Evolutionary conservation across 169 alveolate species (phyloP).

Genomic region (Perkinsus olseni): DNA sequence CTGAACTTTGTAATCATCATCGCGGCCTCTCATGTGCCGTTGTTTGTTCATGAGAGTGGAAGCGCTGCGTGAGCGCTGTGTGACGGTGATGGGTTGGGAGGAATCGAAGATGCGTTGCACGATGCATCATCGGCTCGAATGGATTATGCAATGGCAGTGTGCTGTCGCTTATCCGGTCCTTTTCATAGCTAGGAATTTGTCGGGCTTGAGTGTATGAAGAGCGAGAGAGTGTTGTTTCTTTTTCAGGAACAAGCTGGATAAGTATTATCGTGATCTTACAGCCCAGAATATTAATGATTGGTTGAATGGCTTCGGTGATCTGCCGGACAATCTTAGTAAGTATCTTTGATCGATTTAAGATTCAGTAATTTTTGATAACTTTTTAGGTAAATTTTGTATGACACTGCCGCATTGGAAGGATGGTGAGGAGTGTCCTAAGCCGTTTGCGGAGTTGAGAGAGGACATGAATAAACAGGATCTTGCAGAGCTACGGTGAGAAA

Average conservation of each 20-base stretch:
- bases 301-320: slow-evolving; percentile 36
- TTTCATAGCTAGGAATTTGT: no score
- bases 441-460: neutral
- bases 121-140: no score
- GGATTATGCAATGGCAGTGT: no score
- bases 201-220: no score
- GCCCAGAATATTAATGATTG: slow-evolving; percentile 25
- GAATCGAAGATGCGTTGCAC: no score
- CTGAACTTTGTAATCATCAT: no score
- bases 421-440: neutral
- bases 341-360: neutral
- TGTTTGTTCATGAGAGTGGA: no score
- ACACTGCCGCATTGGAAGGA: slow-evolving; percentile 38
- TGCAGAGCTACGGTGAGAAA: neutral
- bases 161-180: no score
- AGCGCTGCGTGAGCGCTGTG: no score
- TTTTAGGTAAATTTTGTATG: slow-evolving; percentile 17
- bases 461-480: neutral
- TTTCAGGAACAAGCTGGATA: slow-evolving; percentile 32
- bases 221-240: neutral
- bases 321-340: slow-evolving; percentile 19
- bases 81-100: no score
- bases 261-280: slow-evolving; percentile 33
- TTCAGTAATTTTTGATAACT: neutral
- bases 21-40: no score